phyloP scores from a whole-genome alignment of 2,329 filamentous ascomycete genomes.

The Penicillium sp. region DNA sequence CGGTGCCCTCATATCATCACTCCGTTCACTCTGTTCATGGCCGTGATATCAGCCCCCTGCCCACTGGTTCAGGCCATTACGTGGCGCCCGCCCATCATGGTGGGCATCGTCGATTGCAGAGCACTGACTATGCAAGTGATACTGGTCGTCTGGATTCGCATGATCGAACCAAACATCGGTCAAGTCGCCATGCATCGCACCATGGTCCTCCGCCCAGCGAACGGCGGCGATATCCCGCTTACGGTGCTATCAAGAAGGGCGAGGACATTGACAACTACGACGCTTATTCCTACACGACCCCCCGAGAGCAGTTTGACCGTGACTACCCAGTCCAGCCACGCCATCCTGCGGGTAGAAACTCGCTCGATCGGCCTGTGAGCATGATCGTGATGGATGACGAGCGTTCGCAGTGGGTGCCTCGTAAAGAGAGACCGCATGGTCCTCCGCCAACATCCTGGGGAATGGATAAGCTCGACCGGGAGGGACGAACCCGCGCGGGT shows the following conservation, averaged over 20 bases:
- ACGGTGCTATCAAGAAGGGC: constrained; percentile 30
- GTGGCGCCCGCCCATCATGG: constrained; percentile 32
- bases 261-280: constrained; percentile 44
- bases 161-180: constrained; percentile 22
- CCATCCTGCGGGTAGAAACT: constrained; percentile 24
- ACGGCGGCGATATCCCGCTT: constrained; percentile 29
- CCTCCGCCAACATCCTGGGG: constrained; percentile 42
- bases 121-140: constrained; percentile 39
- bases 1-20: constrained; percentile 30
- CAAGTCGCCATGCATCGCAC: constrained; percentile 22
- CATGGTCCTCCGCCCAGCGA: constrained; percentile 26
- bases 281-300: constrained; percentile 50
- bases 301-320: constrained; percentile 48
- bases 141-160: constrained; percentile 30
- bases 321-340: constrained; percentile 43
- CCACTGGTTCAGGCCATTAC: constrained; percentile 34
- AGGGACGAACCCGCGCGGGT: constrained; percentile 24
- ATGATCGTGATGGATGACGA: constrained; percentile 42
- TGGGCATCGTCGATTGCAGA: constrained; percentile 28
- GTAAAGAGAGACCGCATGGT: constrained; percentile 32
- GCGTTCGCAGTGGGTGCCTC: constrained; percentile 23
- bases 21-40: constrained; percentile 32
- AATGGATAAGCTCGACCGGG: constrained; percentile 37
- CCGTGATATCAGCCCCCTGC: constrained; percentile 34
- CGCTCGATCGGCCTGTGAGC: constrained; percentile 39